Evolutionary conservation across 768 basidiomycete genomes (phyloP).

Genomic region (Glaciozyma antarctica): DNA sequence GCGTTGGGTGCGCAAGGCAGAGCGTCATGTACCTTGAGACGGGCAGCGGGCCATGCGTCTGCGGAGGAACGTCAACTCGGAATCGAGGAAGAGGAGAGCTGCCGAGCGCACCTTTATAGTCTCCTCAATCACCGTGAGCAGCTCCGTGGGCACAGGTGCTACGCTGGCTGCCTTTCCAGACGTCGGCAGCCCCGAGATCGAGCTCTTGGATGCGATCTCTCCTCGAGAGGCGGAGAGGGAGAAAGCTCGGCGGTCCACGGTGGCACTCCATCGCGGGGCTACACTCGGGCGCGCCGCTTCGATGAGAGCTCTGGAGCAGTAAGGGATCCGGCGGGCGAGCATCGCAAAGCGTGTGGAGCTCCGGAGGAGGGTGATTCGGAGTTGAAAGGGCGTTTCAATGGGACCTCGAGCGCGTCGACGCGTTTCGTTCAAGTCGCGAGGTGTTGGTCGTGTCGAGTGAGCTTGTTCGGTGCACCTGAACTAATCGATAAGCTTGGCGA

Average conservation of each 20-base stretch:
- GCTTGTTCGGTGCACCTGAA: too few relatives aligned
- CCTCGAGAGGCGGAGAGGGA: neutral
- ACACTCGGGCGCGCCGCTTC: neutral
- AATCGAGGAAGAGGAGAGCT: neutral
- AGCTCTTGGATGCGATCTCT: neutral
- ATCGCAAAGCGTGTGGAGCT: neutral
- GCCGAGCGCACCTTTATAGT: conserved; percentile 53
- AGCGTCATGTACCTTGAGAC: conserved; percentile 84
- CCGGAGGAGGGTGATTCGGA: neutral
- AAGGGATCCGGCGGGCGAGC: neutral
- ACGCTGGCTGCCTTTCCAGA: neutral
- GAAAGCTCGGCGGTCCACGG: neutral
- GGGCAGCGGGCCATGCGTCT: conserved; percentile 84
- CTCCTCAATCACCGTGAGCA: conserved; percentile 48
- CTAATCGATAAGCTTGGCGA: neutral
- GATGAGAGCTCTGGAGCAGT: neutral
- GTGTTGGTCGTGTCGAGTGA: neutral
- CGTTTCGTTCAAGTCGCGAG: neutral
- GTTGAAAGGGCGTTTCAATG: too few relatives aligned
- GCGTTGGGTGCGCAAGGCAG: conserved; percentile 75
- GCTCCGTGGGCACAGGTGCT: conserved; percentile 9
- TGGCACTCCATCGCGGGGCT: too few relatives aligned
- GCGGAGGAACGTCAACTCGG: neutral
- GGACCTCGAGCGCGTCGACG: neutral
- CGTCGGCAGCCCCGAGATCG: neutral